Percentiles rank a stretch among this genome's conserved stretches.
These are phyloP conservation scores for Chenopodium berlandieri DNA, from an alignment of 148 eudicot genomes.

Conservation along the genomic window DNA sequence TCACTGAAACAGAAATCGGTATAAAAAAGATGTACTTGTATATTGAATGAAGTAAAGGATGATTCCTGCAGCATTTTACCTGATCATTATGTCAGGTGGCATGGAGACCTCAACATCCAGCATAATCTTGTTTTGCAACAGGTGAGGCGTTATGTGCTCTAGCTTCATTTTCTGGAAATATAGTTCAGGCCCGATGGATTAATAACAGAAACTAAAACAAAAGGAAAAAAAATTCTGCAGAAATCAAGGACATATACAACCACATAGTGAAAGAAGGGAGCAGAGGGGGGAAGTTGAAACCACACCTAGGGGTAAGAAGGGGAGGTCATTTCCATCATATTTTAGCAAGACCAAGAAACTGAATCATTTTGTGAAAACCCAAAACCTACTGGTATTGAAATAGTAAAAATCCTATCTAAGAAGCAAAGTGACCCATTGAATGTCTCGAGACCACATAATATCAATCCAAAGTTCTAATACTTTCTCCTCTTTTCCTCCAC, in stretches of 20 bases:
- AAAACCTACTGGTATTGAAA: not conserved
- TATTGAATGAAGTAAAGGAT: not conserved
- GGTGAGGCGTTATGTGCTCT: constrained; percentile 65
- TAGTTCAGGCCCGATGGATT: not conserved
- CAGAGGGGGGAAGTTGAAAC: not conserved
- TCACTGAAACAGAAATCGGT: constrained; percentile 39
- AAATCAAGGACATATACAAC: not conserved
- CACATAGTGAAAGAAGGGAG: not conserved
- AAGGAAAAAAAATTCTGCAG: not conserved
- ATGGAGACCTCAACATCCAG: constrained; percentile 90
- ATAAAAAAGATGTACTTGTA: not conserved
- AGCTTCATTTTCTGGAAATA: constrained; percentile 58
- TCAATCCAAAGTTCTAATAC: no score
- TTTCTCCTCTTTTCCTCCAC: not conserved
- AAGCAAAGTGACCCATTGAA: no score
- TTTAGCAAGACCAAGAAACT: not conserved
- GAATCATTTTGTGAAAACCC: not conserved
- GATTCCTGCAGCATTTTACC: constrained; percentile 35
- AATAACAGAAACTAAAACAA: not conserved
- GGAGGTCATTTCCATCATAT: not conserved
- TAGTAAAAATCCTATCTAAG: not conserved
- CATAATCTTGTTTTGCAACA: constrained; percentile 62
- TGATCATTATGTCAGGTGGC: constrained; percentile 60
- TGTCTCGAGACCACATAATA: no score
- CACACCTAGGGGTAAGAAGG: no score